A percentile compares a stretch with the other conserved stretches of the same genome.
phyloP scores from a whole-genome alignment of 2,329 filamentous ascomycete species.

The Microcyclosporella mali region DNA sequence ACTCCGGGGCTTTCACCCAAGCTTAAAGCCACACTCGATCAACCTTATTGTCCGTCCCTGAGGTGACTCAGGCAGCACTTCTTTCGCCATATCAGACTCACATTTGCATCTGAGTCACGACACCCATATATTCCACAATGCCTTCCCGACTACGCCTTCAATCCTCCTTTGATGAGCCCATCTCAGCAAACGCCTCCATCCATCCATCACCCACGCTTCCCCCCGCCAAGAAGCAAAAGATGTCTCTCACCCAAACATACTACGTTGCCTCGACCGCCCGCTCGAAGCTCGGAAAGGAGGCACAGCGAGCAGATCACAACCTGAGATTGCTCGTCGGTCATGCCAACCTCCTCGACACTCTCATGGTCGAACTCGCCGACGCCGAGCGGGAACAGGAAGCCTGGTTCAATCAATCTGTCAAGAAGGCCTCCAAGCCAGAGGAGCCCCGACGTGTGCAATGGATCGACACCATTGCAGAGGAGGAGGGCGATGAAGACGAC shows the following conservation, averaged over 20 bases:
- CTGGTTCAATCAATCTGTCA: conserved; percentile 96
- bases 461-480: conserved; percentile 72
- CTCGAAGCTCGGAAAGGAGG: conserved; percentile 90
- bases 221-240: conserved; percentile 64
- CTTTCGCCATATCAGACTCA: conserved; percentile 19
- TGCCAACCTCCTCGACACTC: conserved; percentile 91
- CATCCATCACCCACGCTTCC: conserved; percentile 37
- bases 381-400: conserved; percentile 92
- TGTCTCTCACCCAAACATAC: conserved; percentile 98
- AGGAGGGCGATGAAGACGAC: conserved; percentile 64
- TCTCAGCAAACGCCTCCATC: conserved; percentile 40
- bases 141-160: conserved; percentile 46
- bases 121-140: conserved; percentile 33
- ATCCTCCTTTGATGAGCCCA: conserved; percentile 40
- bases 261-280: conserved; percentile 95
- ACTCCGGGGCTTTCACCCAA: conserved; percentile 13
- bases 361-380: conserved; percentile 88
- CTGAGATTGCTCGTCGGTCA: conserved; percentile 92
- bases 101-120: conserved; percentile 17
- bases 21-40: conserved; percentile 11
- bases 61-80: conserved; percentile 20
- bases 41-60: conserved; percentile 15
- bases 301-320: conserved; percentile 85
- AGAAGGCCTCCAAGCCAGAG: conserved; percentile 58
- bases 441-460: conserved; percentile 73